Conservation (phyloP, 345 rosid species). For the Syzygium jambos region DNA sequence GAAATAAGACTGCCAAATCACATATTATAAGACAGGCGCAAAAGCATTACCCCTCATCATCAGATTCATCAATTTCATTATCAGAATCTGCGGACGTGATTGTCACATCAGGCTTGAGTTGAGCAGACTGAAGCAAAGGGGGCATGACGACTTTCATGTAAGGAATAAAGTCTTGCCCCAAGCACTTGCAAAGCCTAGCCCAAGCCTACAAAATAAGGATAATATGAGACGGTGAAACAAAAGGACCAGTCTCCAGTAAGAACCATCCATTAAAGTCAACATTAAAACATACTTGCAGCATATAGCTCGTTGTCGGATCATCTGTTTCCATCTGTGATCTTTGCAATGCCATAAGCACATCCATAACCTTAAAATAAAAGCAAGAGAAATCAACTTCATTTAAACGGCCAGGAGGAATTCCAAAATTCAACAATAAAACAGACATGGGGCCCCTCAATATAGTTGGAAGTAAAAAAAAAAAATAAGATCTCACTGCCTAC, state of each 20-base stretch:
- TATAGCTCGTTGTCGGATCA: slow-evolving; percentile 97
- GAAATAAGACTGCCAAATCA: background rate
- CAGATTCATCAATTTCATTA: slow-evolving; percentile 83
- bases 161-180: slow-evolving; percentile 98
- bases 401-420: background rate
- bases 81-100: slow-evolving; percentile 97
- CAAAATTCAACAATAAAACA: background rate
- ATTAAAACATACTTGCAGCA: slow-evolving; percentile 67
- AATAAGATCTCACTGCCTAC: background rate
- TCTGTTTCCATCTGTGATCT: slow-evolving; percentile 97
- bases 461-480: background rate
- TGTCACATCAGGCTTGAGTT: slow-evolving; percentile 97
- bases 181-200: slow-evolving; percentile 99
- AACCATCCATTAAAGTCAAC: background rate
- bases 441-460: background rate
- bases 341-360: slow-evolving; percentile 97
- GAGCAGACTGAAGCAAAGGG: slow-evolving; percentile 94
- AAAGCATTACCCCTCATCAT: slow-evolving; percentile 79
- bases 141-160: slow-evolving; percentile 99
- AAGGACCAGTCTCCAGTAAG: background rate
- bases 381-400: background rate
- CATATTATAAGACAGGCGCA: background rate
- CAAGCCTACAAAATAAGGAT: slow-evolving; percentile 55
- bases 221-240: background rate
- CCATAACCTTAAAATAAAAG: slow-evolving; percentile 70